Conservation (phyloP, 176 grass and related monocot species). For the Hyparrhenia diplandra region DNA sequence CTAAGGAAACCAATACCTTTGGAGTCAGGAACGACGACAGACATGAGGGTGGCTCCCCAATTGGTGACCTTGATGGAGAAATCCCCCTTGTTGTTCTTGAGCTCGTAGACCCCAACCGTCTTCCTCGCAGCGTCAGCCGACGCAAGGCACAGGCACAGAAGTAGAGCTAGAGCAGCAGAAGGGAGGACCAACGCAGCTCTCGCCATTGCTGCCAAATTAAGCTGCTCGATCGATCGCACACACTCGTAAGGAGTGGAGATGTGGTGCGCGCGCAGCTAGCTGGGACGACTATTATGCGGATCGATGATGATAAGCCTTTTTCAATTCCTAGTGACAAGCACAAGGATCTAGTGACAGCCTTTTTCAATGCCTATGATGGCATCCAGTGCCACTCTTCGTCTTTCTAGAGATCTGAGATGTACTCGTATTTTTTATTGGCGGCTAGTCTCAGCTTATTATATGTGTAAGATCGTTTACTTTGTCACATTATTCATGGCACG, state of each 20-base stretch:
- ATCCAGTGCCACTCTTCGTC: neutral
- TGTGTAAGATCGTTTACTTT: neutral
- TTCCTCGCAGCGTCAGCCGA: conserved; percentile 35
- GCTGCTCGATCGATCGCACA: neutral
- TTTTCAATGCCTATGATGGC: neutral
- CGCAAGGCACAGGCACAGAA: conserved; percentile 36
- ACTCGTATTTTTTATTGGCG: neutral
- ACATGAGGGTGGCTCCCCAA: conserved; percentile 73
- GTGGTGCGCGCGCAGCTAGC: neutral
- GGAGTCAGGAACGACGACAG: conserved; percentile 64
- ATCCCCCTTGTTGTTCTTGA: conserved; percentile 55
- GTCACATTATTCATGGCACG: neutral
- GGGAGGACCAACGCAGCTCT: conserved; percentile 27
- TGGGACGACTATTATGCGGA: neutral
- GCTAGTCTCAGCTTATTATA: neutral
- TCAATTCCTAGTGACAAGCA: no score
- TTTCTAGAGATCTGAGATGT: conserved; percentile 7
- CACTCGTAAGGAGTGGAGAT: no score
- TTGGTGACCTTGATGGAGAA: conserved; percentile 83
- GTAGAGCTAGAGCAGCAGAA: neutral
- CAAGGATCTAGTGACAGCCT: neutral
- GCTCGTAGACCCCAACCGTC: conserved; percentile 63
- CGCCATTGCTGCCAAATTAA: conserved; percentile 35
- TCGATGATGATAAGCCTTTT: no score
- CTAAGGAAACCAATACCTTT: neutral